phyloP scores from a whole-genome alignment of 164 flowering plant species.

The Macadamia integrifolia region DNA sequence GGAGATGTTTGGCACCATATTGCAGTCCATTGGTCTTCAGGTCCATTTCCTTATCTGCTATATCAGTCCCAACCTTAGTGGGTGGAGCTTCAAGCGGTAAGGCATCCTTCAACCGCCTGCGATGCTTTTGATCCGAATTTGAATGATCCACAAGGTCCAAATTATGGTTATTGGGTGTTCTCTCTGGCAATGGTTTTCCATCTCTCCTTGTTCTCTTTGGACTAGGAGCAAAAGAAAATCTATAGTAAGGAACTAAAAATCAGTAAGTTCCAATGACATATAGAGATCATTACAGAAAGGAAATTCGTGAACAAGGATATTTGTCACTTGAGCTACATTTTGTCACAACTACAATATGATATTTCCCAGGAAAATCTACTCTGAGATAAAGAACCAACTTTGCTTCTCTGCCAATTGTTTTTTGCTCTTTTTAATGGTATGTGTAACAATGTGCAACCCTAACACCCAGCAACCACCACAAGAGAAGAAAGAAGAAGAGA shows the following conservation, averaged over 20 bases:
- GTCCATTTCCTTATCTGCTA: conserved; percentile 28
- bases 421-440: no score
- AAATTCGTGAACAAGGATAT: not conserved
- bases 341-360: no score
- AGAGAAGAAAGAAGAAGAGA: no score
- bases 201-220: conserved; percentile 79
- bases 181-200: conserved; percentile 53
- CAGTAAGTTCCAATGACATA: not conserved
- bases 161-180: conserved; percentile 30
- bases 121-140: conserved; percentile 45
- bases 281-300: not conserved
- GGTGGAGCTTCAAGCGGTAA: conserved; percentile 51
- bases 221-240: conserved; percentile 24
- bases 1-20: conserved; percentile 30
- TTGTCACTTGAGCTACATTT: not conserved
- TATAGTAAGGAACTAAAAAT: not conserved
- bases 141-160: conserved; percentile 20
- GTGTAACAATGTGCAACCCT: no score
- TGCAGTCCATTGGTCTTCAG: conserved; percentile 27
- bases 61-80: conserved; percentile 30
- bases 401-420: no score
- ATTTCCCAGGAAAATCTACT: not conserved
- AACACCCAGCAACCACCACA: no score
- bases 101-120: conserved; percentile 43
- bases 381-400: no score